phyloP scores from a whole-genome alignment of 805 yeast species.

The Candida nanaspora region DNA sequence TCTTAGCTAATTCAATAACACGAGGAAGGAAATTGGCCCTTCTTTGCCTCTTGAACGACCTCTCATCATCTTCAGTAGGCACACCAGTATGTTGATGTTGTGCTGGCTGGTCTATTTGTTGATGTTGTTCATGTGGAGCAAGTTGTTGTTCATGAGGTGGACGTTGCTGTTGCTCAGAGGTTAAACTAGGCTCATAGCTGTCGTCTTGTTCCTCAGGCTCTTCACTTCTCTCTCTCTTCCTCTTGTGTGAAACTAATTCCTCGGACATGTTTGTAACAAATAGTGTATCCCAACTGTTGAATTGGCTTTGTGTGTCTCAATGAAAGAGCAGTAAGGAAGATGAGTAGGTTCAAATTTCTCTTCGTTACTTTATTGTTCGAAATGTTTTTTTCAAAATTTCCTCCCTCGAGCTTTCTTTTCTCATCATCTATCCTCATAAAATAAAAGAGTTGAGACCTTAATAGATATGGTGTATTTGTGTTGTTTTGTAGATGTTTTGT shows the following conservation, averaged over 20 bases:
- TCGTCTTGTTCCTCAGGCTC: slow-evolving; percentile 3
- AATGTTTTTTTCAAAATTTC: too few species aligned
- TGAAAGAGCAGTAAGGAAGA: too few species aligned
- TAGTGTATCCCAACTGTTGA: background rate
- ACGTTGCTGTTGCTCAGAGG: background rate
- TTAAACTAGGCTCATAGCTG: slow-evolving; percentile 10
- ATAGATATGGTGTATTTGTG: too few species aligned
- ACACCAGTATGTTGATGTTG: too few species aligned
- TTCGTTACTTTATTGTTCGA: too few species aligned
- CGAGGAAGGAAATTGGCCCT: slow-evolving; percentile 8
- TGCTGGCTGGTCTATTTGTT: background rate
- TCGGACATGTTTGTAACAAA: slow-evolving; percentile 2
- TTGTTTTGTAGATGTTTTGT: too few species aligned
- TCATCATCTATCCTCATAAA: too few species aligned
- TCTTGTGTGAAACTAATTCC: slow-evolving; percentile 8
- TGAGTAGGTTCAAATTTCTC: too few species aligned
- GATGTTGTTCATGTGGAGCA: background rate
- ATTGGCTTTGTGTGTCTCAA: background rate
- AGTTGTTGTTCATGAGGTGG: background rate
- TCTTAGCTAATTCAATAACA: slow-evolving; percentile 32
- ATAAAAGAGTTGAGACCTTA: too few species aligned
- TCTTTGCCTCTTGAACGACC: slow-evolving; percentile 1
- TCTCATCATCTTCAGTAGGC: background rate
- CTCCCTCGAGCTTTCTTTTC: too few species aligned
- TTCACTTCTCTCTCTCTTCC: slow-evolving; percentile 10